Evolutionary conservation across 2,329 filamentous ascomycete species (phyloP), one percentile per base, ranked within the genome.

Genomic region (Thelonectria blattea): DNA sequence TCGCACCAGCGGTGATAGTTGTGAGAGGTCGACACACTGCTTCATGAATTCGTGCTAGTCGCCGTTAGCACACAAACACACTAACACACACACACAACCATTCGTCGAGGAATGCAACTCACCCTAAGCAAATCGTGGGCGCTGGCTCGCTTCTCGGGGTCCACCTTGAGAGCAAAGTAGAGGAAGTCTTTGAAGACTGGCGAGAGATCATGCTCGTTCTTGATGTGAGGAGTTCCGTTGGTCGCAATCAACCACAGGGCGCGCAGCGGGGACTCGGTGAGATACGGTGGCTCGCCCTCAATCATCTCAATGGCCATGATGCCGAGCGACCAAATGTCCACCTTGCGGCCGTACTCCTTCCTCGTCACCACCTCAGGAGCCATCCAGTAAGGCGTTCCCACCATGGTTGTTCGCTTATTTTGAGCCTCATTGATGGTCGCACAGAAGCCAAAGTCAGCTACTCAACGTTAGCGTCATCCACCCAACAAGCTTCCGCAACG

Each of bases 251-350:
- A 80, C 84, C 95, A 99, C 39, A 99, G 83, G 1, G 95, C 95
- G 62, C 94, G 88, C 22, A 99, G 83, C 5, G 95, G 95, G 39
- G 92, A 96, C 76, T 99, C 95, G 41, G 93, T 98, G 60, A 99
- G 83, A 74, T 98, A 99, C 22, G 95, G 95, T 12, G 95, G 95
- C 76, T 98, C 95, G 74, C 94, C 95, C 79, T 98, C 95, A 66
- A 99, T 97, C 95, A 99, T 99, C 78, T 99, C 95, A 72, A 99
- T 98, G 8, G 95, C 93, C 95, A 99, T 98, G 79, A 99, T 99
- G 60, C 95, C 95, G 46, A 99, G 81, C 60, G 92, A 96, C 95
- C 95, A 99, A 68, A 99, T 97, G 73, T 99, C 95, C 56, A 99
- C 94, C 78, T 98, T 99, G 64, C 94, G 90, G 67, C 95, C 95